Evolutionary conservation across 192 early-diverging fungal genomes (phyloP).

Genomic region (Lobosporangium transversale): DNA sequence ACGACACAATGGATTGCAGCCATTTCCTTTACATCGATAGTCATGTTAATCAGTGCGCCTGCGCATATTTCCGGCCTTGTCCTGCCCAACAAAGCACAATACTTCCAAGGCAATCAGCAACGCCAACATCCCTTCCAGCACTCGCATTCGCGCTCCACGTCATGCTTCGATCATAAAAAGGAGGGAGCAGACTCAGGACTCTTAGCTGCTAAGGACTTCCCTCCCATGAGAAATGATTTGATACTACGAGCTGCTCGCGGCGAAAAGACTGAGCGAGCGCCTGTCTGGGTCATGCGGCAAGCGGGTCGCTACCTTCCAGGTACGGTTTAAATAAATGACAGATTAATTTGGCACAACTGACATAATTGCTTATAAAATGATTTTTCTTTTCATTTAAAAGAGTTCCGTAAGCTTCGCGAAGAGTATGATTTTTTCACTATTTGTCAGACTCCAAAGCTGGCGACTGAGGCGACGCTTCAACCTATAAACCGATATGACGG

Average conservation of each 20-base stretch:
- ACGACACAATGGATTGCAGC: not conserved
- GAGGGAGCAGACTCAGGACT: not conserved
- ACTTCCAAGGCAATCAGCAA: not conserved
- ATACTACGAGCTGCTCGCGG: conserved; percentile 88
- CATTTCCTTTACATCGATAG: not conserved
- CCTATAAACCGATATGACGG: conserved; percentile 91
- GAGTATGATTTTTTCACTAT: conserved; percentile 93
- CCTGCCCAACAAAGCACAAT: not conserved
- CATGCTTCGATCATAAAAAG: not conserved
- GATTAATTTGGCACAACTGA: too few relatives aligned
- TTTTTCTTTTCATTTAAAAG: conserved; percentile 51
- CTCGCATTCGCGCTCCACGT: not conserved
- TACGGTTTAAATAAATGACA: conserved; percentile 56
- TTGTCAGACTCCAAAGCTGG: conserved; percentile 89
- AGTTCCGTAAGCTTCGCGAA: conserved; percentile 84
- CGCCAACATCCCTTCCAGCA: not conserved
- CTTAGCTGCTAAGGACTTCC: conserved; percentile 60
- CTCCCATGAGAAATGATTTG: conserved; percentile 89
- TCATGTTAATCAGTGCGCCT: not conserved
- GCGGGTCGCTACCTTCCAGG: conserved; percentile 96
- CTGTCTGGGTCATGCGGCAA: conserved; percentile 99
- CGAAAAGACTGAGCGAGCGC: conserved; percentile 76
- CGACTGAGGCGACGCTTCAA: conserved; percentile 91
- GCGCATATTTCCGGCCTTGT: not conserved
- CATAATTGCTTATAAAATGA: too few relatives aligned